Base-by-base conservation (phyloP, 1,284 basidiomycete genomes). In the Fomitopsis schrenkii region DNA sequence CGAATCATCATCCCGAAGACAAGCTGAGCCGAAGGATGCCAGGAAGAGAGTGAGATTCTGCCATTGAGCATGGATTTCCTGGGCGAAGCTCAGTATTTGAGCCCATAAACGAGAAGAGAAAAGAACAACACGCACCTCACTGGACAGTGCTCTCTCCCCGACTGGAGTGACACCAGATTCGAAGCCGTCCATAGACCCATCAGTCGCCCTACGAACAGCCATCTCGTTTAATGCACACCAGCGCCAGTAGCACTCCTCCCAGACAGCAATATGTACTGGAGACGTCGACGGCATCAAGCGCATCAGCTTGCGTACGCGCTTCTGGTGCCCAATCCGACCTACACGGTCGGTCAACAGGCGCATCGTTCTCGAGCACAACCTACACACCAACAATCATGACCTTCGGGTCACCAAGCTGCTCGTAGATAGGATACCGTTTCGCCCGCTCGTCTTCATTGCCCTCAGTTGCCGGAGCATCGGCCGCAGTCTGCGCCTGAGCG, bases 1-100 rank as follows among this genome's bases (percentile, higher is more conserved):
- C 44, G 79, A 71, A 58, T 85, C 79, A 57, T 80, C 77, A 22
- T 86, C 85, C 54, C 79, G 77, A 14, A 85, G 74, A 64, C 89
- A 93, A 5, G 86, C 80, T 2, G 88, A 87, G 42, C 90, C 88
- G 30, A 91, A 84, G 1, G 92, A 85, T 17, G 91, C 86, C 46
- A 97, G 76, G 73, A 93, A 93, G 33, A 94, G 78, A 0, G 92
- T 90, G 26, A 94, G 79, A 72, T 97, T 95, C 70, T 94, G 90
- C 95, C 95, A 97, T 66, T 94, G 87, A 45, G 82, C 83, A 46
- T 87, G 84, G 63, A 88, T 83, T 19, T 94, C 92, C 87, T 93
- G 67, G 61, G 58, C 44, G 50, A 71, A 28, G 66, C 61, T 63
- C 12, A 58, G 42, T 5, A 1, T 17, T 42, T n/a, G 14, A 46